phyloP scores from a whole-genome alignment of 2,329 filamentous ascomycete species.

The Apiospora phragmitis region DNA sequence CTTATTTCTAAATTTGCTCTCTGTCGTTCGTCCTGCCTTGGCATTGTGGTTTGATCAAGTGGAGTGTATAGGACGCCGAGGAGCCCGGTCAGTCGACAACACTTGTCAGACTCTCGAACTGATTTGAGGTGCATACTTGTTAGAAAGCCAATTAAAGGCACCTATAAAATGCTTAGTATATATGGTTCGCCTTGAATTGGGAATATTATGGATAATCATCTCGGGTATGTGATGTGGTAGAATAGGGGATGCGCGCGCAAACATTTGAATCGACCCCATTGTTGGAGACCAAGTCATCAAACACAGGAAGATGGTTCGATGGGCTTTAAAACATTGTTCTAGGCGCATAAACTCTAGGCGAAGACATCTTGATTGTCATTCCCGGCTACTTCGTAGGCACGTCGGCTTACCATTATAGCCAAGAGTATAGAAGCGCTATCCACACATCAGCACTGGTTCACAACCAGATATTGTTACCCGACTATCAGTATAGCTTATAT shows the following conservation, averaged over 20 bases:
- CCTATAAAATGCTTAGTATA: not conserved
- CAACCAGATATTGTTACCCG: not conserved
- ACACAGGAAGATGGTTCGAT: not conserved
- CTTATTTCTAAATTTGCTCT: not conserved
- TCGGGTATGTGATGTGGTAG: not conserved
- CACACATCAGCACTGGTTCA: not conserved
- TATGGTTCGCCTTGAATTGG: not conserved
- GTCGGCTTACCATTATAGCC: not conserved
- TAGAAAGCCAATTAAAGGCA: no score
- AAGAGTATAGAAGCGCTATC: not conserved
- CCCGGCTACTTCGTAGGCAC: not conserved
- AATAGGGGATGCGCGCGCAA: not conserved
- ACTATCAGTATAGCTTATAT: not conserved
- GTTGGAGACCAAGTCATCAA: not conserved
- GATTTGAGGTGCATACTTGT: not conserved
- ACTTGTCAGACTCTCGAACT: not conserved
- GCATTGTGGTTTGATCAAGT: not conserved
- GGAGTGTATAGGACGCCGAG: not conserved
- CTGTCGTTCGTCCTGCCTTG: not conserved
- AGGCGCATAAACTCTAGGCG: not conserved
- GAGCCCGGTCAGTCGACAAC: not conserved
- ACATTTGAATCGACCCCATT: not conserved
- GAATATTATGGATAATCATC: not conserved
- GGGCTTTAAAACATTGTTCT: not conserved
- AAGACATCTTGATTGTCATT: not conserved